Evolutionary conservation across 2,329 filamentous ascomycete genomes (phyloP).

Genomic region (Epichloe festucae): DNA sequence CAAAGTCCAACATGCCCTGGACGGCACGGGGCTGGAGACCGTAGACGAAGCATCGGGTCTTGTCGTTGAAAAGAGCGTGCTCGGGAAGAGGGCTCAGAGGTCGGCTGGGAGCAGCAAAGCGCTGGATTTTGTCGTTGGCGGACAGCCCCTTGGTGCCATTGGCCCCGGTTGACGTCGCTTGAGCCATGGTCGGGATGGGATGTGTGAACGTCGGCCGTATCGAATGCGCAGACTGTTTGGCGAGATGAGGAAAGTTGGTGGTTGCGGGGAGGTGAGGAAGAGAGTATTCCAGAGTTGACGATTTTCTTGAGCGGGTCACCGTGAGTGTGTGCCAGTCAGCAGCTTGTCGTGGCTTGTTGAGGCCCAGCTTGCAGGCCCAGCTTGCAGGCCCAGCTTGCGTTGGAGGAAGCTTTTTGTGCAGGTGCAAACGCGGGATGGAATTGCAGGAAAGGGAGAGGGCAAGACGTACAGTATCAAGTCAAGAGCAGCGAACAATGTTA

Average conservation of each 20-base stretch:
- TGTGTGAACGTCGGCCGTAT: conserved; percentile 6
- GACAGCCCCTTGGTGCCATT: conserved; percentile 44
- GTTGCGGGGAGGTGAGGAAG: conserved; percentile 1
- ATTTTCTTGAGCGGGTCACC: conserved; percentile 7
- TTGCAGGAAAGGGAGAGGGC: not conserved
- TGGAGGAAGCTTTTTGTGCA: not conserved
- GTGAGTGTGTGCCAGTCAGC: conserved; percentile 1
- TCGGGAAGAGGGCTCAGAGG: conserved; percentile 77
- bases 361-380: not conserved
- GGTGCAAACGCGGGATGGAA: not conserved
- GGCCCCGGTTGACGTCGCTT: conserved; percentile 32
- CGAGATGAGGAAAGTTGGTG: conserved; percentile 3
- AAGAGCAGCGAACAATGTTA: not conserved
- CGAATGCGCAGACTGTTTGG: conserved; percentile 1
- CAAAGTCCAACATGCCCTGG: conserved; percentile 94
- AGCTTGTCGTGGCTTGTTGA: conserved; percentile 2
- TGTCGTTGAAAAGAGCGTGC: conserved; percentile 94
- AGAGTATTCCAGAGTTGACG: not conserved
- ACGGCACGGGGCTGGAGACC: conserved; percentile 92
- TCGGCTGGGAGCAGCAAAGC: conserved; percentile 86
- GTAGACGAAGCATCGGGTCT: conserved; percentile 99
- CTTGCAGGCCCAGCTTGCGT: too few species aligned
- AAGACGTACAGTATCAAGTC: not conserved
- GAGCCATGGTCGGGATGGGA: conserved; percentile 32
- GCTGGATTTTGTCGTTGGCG: conserved; percentile 97